These are phyloP conservation scores for Candida jianshihensis DNA, from an alignment of 805 yeast genomes.

Conservation along the genomic window DNA sequence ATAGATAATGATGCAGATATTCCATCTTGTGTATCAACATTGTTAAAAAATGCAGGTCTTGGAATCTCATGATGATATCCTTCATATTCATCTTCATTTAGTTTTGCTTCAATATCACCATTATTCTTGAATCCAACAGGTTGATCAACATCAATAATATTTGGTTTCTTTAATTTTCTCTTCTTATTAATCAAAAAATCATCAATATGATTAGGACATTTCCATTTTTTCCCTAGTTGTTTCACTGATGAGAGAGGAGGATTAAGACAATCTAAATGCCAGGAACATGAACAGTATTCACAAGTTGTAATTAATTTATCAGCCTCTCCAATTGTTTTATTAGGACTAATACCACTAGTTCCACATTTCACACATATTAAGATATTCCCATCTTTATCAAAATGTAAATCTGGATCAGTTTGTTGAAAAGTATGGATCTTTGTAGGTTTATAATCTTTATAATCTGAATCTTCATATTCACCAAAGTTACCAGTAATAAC, in stretches of 20 bases:
- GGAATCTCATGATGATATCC: slow-evolving; percentile 25
- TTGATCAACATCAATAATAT: slow-evolving; percentile 47
- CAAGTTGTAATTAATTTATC: slow-evolving; percentile 60
- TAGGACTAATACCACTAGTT: slow-evolving; percentile 47
- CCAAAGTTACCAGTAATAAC: slow-evolving; percentile 64
- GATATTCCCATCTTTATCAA: slow-evolving; percentile 63
- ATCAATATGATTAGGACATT: slow-evolving; percentile 76
- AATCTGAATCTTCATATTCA: slow-evolving; percentile 62
- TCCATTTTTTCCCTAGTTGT: slow-evolving; percentile 76
- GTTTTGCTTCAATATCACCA: slow-evolving; percentile 52
- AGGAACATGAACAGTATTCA: slow-evolving; percentile 73
- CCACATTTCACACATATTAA: slow-evolving; percentile 73
- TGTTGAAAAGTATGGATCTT: slow-evolving; percentile 40
- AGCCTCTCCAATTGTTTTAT: slow-evolving; percentile 31
- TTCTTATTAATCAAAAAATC: slow-evolving; percentile 23
- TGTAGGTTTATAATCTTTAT: slow-evolving; percentile 38
- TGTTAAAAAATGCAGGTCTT: slow-evolving; percentile 30
- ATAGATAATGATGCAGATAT: slow-evolving; percentile 27
- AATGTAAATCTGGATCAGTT: slow-evolving; percentile 54
- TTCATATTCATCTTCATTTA: slow-evolving; percentile 32
- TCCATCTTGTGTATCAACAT: slow-evolving; percentile 27
- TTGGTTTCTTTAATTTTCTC: slow-evolving; percentile 45
- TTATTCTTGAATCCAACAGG: slow-evolving; percentile 44
- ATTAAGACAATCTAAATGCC: slow-evolving; percentile 85
- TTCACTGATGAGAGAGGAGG: slow-evolving; percentile 72